These are phyloP conservation scores for Saccharum officinarum DNA, from an alignment of 176 grass and related monocot genomes.

Conservation along the genomic window DNA sequence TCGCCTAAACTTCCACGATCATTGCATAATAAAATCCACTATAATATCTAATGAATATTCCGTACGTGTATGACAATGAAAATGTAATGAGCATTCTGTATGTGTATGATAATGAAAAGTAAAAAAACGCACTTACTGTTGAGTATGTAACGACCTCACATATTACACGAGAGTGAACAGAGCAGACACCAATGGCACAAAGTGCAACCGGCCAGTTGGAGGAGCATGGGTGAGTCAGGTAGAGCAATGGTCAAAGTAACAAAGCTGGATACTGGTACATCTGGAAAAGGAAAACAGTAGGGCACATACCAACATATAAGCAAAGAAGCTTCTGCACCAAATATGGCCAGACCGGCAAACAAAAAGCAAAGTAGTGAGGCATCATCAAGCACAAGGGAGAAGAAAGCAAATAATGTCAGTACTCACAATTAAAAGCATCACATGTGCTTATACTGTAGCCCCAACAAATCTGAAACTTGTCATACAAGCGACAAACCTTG, in stretches of 20 bases:
- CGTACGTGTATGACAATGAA: not conserved
- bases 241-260: not conserved
- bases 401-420: constrained; percentile 22
- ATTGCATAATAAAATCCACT: not conserved
- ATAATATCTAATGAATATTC: not conserved
- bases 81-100: not conserved
- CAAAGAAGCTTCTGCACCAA: constrained; percentile 24
- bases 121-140: not conserved
- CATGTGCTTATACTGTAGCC: constrained; percentile 16
- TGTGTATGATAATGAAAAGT: not conserved
- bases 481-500: constrained; percentile 26
- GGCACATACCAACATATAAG: not conserved
- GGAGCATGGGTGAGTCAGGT: not conserved
- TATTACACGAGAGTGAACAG: not conserved
- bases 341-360: not conserved
- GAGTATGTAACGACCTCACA: not conserved
- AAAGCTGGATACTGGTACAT: not conserved
- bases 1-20: not conserved
- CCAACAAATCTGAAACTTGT: not conserved
- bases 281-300: not conserved
- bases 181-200: not conserved
- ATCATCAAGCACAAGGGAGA: constrained; percentile 32
- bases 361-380: constrained; percentile 17
- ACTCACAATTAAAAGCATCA: constrained; percentile 25
- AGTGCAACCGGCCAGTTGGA: not conserved